phyloP scores from a whole-genome alignment of 257 asterid species.

The Solanum bukasovii region DNA sequence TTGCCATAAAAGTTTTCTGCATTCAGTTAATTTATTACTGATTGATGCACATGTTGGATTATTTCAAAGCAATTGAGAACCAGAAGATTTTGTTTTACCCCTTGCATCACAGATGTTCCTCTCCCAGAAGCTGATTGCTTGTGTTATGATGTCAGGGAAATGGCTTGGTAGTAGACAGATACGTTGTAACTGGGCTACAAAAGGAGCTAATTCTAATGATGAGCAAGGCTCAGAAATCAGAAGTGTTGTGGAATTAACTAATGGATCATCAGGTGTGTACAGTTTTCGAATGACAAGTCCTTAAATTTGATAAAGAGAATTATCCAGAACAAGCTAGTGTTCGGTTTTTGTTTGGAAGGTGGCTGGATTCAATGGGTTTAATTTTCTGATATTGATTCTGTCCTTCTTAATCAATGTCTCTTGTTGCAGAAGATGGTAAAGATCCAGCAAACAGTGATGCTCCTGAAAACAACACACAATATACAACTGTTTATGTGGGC shows the following conservation, averaged over 20 bases:
- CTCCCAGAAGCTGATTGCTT: neutral
- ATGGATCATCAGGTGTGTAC: slow-evolving; percentile 60
- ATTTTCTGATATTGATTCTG: neutral
- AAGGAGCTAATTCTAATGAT: slow-evolving; percentile 71
- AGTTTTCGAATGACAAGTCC: neutral
- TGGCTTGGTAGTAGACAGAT: slow-evolving; percentile 97
- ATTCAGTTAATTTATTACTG: neutral
- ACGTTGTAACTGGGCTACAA: slow-evolving; percentile 96
- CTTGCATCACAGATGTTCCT: neutral
- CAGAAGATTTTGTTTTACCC: neutral
- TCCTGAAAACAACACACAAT: slow-evolving; percentile 87
- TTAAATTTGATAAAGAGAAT: neutral
- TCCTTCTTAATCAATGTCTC: neutral
- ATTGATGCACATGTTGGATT: neutral
- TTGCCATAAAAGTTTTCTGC: neutral
- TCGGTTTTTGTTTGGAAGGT: neutral
- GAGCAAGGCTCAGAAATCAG: slow-evolving; percentile 68
- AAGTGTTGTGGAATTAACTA: slow-evolving; percentile 72
- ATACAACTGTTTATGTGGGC: slow-evolving; percentile 88
- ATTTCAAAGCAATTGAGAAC: neutral
- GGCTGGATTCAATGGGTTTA: neutral
- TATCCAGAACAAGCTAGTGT: neutral
- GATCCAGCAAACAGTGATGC: slow-evolving; percentile 63
- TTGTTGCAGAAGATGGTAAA: slow-evolving; percentile 69
- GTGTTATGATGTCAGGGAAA: slow-evolving; percentile 37